A percentile compares a stretch with the other conserved stretches of the same genome.
phyloP scores from a whole-genome alignment of 805 yeast species.

The Starmerella tilneyi region DNA sequence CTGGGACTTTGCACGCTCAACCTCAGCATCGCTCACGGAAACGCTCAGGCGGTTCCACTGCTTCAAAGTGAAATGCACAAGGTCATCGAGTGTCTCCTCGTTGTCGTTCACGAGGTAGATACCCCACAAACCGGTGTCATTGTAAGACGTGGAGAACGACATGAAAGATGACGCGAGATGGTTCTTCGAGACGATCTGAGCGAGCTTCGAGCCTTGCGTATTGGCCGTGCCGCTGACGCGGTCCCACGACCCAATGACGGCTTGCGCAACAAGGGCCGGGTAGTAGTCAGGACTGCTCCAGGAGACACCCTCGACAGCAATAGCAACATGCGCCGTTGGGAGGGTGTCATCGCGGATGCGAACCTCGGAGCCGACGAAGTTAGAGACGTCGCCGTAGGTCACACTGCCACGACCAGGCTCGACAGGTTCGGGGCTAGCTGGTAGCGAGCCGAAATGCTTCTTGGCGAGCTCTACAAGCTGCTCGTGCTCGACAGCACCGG shows the following conservation, averaged over 20 bases:
- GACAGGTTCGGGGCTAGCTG: slow-evolving; percentile 40
- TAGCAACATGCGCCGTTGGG: slow-evolving; percentile 83
- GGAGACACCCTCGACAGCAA: slow-evolving; percentile 95
- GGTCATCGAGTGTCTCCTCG: slow-evolving; percentile 50
- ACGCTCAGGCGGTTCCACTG: slow-evolving; percentile 83
- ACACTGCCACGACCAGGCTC: slow-evolving; percentile 62
- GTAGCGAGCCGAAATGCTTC: slow-evolving; percentile 48
- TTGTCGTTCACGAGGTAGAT: slow-evolving; percentile 81
- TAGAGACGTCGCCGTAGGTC: slow-evolving; percentile 57
- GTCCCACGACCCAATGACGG: slow-evolving; percentile 96
- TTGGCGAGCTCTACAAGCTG: slow-evolving; percentile 68
- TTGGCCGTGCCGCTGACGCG: slow-evolving; percentile 77
- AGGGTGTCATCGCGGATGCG: slow-evolving; percentile 71
- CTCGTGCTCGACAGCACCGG: slow-evolving; percentile 86
- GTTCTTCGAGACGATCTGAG: slow-evolving; percentile 50
- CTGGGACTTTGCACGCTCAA: slow-evolving; percentile 89
- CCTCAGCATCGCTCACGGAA: slow-evolving; percentile 78
- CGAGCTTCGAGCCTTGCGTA: slow-evolving; percentile 76
- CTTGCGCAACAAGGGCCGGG: slow-evolving; percentile 91
- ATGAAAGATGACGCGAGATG: slow-evolving; percentile 82
- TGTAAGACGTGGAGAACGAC: slow-evolving; percentile 94
- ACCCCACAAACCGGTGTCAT: slow-evolving; percentile 98
- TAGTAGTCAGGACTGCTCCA: slow-evolving; percentile 96
- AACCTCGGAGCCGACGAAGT: slow-evolving; percentile 76
- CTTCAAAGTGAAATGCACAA: slow-evolving; percentile 62